Conservation (phyloP, 495 filamentous ascomycete species). For the Penicilliopsis zonata region DNA sequence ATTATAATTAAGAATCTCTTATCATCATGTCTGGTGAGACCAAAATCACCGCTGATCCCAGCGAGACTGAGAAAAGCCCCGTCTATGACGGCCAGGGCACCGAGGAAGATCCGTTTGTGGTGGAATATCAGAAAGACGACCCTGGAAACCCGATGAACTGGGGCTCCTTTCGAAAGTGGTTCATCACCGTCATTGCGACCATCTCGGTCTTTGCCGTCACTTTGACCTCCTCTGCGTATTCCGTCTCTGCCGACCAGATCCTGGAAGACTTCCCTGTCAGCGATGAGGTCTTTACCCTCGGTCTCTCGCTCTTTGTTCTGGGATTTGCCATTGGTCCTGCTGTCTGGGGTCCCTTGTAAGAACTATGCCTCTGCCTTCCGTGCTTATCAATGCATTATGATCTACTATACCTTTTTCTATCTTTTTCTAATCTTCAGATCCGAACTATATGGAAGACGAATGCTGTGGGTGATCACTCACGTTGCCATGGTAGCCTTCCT, state of each 20-base stretch:
- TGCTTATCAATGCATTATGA: no score
- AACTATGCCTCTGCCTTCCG: no score
- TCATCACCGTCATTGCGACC: slow-evolving; percentile 47
- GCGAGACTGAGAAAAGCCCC: no score
- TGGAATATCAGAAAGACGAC: slow-evolving; percentile 56
- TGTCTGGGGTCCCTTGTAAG: slow-evolving; percentile 51
- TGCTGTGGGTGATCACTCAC: neutral
- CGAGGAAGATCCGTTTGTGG: slow-evolving; percentile 51
- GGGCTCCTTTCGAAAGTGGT: slow-evolving; percentile 45
- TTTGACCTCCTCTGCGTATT: slow-evolving; percentile 61
- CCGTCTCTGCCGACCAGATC: slow-evolving; percentile 51
- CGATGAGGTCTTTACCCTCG: slow-evolving; percentile 37
- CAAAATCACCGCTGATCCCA: no score
- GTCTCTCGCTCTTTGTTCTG: slow-evolving; percentile 40
- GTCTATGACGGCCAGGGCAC: slow-evolving; percentile 59
- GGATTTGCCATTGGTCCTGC: slow-evolving; percentile 40
- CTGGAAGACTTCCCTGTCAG: slow-evolving; percentile 29
- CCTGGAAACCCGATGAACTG: slow-evolving; percentile 54
- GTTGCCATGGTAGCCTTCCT: slow-evolving; percentile 38
- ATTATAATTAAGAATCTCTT: no score
- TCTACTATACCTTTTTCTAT: no score
- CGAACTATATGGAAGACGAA: neutral
- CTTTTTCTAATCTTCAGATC: no score
- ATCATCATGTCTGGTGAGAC: no score
- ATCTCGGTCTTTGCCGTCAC: slow-evolving; percentile 54